Conservation (phyloP, 2,329 filamentous ascomycete species). For the Cercospora sp. region DNA sequence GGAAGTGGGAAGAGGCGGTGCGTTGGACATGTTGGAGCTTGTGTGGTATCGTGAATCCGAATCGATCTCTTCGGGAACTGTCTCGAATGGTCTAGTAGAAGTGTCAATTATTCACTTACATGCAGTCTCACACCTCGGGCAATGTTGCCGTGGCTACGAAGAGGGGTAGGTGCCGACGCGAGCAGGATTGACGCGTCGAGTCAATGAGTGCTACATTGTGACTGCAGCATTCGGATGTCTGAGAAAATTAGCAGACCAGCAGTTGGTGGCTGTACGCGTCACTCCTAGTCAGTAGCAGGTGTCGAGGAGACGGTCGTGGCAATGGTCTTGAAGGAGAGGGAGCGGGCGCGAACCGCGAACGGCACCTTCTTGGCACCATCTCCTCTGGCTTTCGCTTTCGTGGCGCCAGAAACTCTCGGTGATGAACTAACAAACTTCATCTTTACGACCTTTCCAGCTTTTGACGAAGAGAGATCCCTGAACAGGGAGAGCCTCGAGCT, state of each 20-base stretch:
- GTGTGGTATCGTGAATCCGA: neutral
- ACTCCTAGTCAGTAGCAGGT: neutral
- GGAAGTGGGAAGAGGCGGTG: slow-evolving; percentile 22
- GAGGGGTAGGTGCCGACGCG: slow-evolving; percentile 3
- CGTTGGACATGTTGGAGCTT: slow-evolving; percentile 20
- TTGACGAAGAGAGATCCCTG: neutral
- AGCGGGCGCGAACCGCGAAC: neutral
- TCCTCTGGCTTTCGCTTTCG: neutral
- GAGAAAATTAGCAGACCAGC: neutral
- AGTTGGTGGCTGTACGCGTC: neutral
- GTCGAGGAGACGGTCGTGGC: neutral
- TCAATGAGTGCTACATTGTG: slow-evolving; percentile 4
- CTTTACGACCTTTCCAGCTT: neutral
- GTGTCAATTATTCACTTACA: slow-evolving; percentile 5
- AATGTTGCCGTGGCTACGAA: slow-evolving; percentile 3
- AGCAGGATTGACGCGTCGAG: slow-evolving; percentile 8
- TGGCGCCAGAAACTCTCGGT: neutral
- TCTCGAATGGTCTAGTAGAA: neutral
- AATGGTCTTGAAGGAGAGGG: neutral
- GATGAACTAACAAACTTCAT: neutral
- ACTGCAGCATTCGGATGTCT: neutral
- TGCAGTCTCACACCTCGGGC: slow-evolving; percentile 1
- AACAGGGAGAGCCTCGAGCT: neutral
- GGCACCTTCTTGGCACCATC: neutral
- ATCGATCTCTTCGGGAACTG: neutral